Conservation (phyloP, 2,329 filamentous ascomycete species). For the Talaromyces sp. region DNA sequence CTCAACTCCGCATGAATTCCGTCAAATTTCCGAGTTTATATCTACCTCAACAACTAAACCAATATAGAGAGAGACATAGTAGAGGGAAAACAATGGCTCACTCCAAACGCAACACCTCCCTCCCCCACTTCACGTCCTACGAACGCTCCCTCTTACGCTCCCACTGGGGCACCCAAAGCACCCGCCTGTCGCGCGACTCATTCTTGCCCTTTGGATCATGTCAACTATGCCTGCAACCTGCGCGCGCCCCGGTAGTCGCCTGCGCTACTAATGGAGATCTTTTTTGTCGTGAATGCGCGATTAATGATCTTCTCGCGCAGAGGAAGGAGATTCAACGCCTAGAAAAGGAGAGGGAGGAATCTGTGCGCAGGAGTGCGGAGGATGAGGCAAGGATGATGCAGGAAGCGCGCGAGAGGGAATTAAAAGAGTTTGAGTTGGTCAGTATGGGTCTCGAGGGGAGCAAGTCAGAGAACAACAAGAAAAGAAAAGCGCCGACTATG, state of each 20-base stretch:
- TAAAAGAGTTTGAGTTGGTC: slow-evolving; percentile 79
- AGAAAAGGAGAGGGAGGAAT: slow-evolving; percentile 62
- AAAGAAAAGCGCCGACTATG: slow-evolving; percentile 29
- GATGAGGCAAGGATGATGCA: slow-evolving; percentile 60
- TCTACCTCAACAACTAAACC: neutral
- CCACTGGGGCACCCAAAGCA: slow-evolving; percentile 75
- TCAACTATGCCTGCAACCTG: slow-evolving; percentile 77
- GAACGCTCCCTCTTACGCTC: slow-evolving; percentile 79
- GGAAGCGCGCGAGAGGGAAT: slow-evolving; percentile 65
- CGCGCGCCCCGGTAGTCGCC: slow-evolving; percentile 79
- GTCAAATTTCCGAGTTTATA: neutral
- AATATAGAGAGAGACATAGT: neutral
- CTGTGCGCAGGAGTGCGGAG: slow-evolving; percentile 60
- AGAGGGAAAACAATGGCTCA: slow-evolving; percentile 36
- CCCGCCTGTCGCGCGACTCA: slow-evolving; percentile 83
- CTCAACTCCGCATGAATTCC: slow-evolving; percentile 1
- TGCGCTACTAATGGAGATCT: slow-evolving; percentile 76
- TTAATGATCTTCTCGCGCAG: slow-evolving; percentile 86
- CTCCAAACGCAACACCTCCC: slow-evolving; percentile 81
- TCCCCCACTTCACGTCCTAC: slow-evolving; percentile 89
- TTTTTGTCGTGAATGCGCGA: slow-evolving; percentile 92
- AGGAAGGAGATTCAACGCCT: slow-evolving; percentile 84
- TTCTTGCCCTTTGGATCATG: slow-evolving; percentile 91
- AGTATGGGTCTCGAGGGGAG: slow-evolving; percentile 63
- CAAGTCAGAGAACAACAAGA: slow-evolving; percentile 20